Base-by-base conservation (phyloP, 2,329 filamentous ascomycete species). In the Sclerotinia glacialis region DNA sequence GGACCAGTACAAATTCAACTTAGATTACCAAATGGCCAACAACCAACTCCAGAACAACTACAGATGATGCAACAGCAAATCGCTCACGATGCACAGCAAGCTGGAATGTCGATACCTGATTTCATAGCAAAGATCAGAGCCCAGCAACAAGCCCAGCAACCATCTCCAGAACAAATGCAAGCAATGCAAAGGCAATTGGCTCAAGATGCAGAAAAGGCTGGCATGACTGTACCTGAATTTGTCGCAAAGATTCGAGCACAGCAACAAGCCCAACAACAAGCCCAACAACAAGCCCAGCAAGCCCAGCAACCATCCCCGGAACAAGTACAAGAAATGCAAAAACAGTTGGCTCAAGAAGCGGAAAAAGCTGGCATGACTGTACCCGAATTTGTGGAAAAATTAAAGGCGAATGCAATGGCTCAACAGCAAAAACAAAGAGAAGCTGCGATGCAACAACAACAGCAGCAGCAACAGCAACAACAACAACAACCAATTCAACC, bases 171-270 rank as follows among this genome's bases (percentile, higher is more conserved):
- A 80, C 93, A 97, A 81, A 91, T 97, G 70, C 86, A 86, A 66
- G 83, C 85, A 66, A 95, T 97, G 84, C 91, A 96, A 78, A 86
- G 88, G 73, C 90, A 95, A 78, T 81, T 97, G 54, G 89, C 89
- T 59, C 85, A 86, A 60, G 93, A 97, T 78, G 94, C 94, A 55
- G 83, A 91, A 74, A 93, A 90, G 79, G 86, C 88, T 69, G 93
- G 93, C 77, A 88, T 98, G 84, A 87, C 89, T 9, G 89, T 95
- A 0, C 92, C 89, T 58, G 83, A 97, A 78, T 97, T 96, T 77
- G 85, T 96, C 74, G 87, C 89, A 75, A 84, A 86, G 68, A 81
- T 89, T 72, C 86, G 85, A 77, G 81, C 80, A 72, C 84, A 87
- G 73, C 82, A 81, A 5, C 78, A 79, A 72, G 79, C 79, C 77